These are phyloP conservation scores for Pseudocercospora ulei DNA, from an alignment of 2,329 filamentous ascomycete species.

Conservation along the genomic window DNA sequence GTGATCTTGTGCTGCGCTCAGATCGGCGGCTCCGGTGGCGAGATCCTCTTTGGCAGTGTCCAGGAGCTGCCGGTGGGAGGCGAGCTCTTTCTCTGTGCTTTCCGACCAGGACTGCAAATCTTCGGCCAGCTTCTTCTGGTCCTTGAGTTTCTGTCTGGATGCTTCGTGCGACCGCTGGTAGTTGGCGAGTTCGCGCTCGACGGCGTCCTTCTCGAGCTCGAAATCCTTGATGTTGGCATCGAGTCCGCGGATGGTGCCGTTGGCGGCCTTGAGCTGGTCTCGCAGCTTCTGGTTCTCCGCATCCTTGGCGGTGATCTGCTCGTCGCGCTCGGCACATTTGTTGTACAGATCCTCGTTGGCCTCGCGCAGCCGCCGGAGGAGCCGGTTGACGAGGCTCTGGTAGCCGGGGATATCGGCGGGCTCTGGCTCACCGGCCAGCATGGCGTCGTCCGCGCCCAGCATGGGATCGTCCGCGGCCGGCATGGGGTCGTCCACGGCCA, in stretches of 20 bases:
- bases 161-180: background rate
- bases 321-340: conserved; percentile 3
- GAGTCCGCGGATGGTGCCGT: too few relatives aligned
- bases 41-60: background rate
- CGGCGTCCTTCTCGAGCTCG: background rate
- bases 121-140: conserved; percentile 1
- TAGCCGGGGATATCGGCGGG: too few relatives aligned
- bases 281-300: background rate
- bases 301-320: background rate
- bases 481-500: too few relatives aligned
- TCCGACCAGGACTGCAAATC: background rate
- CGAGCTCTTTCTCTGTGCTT: background rate
- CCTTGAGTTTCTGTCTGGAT: background rate
- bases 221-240: conserved; percentile 5
- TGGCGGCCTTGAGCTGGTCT: too few relatives aligned
- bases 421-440: too few relatives aligned
- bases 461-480: too few relatives aligned
- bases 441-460: too few relatives aligned
- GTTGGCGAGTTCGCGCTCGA: background rate
- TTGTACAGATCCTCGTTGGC: conserved; percentile 11
- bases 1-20: conserved; percentile 1
- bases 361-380: conserved; percentile 1
- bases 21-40: conserved; percentile 1
- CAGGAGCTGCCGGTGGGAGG: conserved; percentile 4
- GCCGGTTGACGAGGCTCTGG: background rate